phyloP scores from a whole-genome alignment of 2,329 filamentous ascomycete species.

The Cercospora sp. region DNA sequence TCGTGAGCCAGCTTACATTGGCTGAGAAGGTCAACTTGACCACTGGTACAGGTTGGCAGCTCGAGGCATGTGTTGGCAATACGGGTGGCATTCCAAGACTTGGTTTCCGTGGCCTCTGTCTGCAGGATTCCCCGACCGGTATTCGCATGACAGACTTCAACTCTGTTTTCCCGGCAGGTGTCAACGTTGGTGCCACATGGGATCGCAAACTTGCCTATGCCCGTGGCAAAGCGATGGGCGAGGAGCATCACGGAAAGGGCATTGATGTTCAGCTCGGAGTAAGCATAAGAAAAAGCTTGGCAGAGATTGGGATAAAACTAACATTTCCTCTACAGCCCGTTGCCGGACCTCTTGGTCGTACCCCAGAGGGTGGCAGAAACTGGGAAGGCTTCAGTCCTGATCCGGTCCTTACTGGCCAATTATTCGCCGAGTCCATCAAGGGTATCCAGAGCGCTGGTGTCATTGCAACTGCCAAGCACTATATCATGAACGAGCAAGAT shows the following conservation, averaged over 20 bases:
- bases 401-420: constrained; percentile 57
- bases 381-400: constrained; percentile 66
- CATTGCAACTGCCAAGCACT: constrained; percentile 54
- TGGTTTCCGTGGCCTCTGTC: constrained; percentile 45
- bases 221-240: constrained; percentile 38
- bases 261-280: constrained; percentile 66
- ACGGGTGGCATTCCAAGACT: constrained; percentile 41
- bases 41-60: constrained; percentile 51
- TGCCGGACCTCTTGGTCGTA: constrained; percentile 57
- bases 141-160: constrained; percentile 46
- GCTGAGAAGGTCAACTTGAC: constrained; percentile 41
- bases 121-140: constrained; percentile 47
- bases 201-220: constrained; percentile 39
- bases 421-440: constrained; percentile 32
- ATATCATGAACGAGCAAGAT: constrained; percentile 61
- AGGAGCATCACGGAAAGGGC: constrained; percentile 40
- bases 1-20: constrained; percentile 39
- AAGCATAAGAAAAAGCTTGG: background rate
- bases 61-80: constrained; percentile 42
- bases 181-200: constrained; percentile 51
- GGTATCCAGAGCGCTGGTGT: constrained; percentile 43
- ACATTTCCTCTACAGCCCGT: constrained; percentile 46
- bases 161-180: constrained; percentile 45
- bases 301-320: background rate
- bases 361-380: constrained; percentile 31